Conservation (phyloP, 192 early-diverging fungal species). For the Entomortierella parvispora region DNA sequence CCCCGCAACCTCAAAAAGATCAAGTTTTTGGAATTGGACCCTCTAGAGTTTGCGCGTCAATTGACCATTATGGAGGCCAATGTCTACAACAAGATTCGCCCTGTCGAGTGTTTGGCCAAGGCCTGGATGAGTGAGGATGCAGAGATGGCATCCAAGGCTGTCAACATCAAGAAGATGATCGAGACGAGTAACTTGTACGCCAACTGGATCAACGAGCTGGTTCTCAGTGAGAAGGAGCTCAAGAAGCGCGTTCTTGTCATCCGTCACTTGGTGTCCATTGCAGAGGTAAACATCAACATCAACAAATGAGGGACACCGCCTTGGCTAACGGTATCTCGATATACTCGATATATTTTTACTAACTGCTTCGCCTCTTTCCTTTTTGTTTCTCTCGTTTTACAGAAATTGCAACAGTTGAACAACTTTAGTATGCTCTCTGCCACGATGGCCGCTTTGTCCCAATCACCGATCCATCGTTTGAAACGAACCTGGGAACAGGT, state of each 20-base stretch:
- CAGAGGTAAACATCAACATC: conserved; percentile 55
- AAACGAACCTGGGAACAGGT: conserved; percentile 91
- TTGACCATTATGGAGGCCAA: conserved; percentile 92
- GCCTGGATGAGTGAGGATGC: conserved; percentile 78
- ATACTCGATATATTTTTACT: background rate
- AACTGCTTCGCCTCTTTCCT: too few relatives aligned
- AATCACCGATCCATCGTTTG: conserved; percentile 88
- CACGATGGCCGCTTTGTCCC: conserved; percentile 90
- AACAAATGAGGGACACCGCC: background rate
- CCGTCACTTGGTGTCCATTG: conserved; percentile 90
- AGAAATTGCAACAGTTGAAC: conserved; percentile 72
- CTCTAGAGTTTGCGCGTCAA: conserved; percentile 94
- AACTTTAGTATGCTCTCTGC: conserved; percentile 97
- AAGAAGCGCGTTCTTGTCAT: conserved; percentile 82
- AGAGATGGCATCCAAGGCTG: conserved; percentile 72
- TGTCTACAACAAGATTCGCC: conserved; percentile 84
- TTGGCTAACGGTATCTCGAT: background rate
- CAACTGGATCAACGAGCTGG: conserved; percentile 86
- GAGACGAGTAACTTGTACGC: conserved; percentile 74
- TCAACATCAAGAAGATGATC: conserved; percentile 92
- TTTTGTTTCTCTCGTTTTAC: background rate
- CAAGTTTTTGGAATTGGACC: conserved; percentile 89
- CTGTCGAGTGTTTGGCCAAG: conserved; percentile 89
- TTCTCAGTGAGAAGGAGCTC: conserved; percentile 84
- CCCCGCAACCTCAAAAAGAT: conserved; percentile 84